These are phyloP conservation scores for Apiosordaria backusii DNA, from an alignment of 495 filamentous ascomycete genomes.

Conservation along the genomic window DNA sequence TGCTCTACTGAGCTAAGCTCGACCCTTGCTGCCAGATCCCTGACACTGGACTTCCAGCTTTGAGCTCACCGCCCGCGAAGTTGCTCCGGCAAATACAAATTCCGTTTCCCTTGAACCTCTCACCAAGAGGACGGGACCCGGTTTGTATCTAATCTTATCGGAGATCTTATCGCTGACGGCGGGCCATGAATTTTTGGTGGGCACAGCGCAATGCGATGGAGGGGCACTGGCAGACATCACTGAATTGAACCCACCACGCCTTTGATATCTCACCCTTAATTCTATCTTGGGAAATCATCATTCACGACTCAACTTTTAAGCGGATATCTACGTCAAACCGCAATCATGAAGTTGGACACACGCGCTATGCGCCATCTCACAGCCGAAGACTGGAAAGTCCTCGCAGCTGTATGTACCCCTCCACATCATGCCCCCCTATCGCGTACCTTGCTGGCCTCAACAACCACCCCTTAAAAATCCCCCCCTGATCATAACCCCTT, in stretches of 20 bases:
- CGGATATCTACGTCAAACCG: background rate
- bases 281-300: background rate
- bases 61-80: constrained; percentile 2
- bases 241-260: constrained; percentile 23
- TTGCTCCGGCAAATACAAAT: constrained; percentile 1
- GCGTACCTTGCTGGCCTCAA: constrained; percentile 14
- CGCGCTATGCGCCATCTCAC: constrained; percentile 88
- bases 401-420: constrained; percentile 70
- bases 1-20: constrained; percentile 11
- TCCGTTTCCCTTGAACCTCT: background rate
- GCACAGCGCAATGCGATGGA: constrained; percentile 5
- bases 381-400: constrained; percentile 88
- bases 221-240: constrained; percentile 16
- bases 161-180: constrained; percentile 18
- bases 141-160: constrained; percentile 3
- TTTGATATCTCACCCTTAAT: background rate
- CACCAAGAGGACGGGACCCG: background rate
- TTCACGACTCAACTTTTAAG: background rate
- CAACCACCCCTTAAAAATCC: background rate
- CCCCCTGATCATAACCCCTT: constrained; percentile 34
- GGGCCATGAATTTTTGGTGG: constrained; percentile 26
- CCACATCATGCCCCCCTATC: constrained; percentile 20
- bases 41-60: background rate
- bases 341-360: constrained; percentile 86
- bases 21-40: constrained; percentile 9